phyloP scores from a whole-genome alignment of 106 monocot species.

The Vanilla planifolia region DNA sequence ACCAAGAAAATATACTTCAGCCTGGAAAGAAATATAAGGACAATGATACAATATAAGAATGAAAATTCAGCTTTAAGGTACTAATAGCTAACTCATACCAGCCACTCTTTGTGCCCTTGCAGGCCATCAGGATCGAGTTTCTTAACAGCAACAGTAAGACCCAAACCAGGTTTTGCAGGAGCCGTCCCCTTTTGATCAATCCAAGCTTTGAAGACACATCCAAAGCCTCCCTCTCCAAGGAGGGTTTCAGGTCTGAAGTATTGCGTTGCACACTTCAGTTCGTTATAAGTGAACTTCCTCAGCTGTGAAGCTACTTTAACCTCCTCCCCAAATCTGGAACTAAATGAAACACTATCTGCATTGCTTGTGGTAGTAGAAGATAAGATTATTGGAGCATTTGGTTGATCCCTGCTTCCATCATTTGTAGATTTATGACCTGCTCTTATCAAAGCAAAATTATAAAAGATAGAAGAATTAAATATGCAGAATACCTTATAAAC shows the following conservation, averaged over 20 bases:
- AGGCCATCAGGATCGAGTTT: constrained; percentile 39
- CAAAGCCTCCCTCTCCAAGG: constrained; percentile 44
- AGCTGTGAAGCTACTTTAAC: constrained; percentile 22
- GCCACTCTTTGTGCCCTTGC: constrained; percentile 49
- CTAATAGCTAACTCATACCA: constrained; percentile 14
- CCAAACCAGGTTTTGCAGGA: constrained; percentile 37
- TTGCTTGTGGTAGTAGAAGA: constrained; percentile 31
- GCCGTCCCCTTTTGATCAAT: constrained; percentile 43
- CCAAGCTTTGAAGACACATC: constrained; percentile 42
- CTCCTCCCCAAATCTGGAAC: constrained; percentile 25
- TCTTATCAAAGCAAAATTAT: background rate
- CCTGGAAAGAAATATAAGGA: constrained; percentile 15
- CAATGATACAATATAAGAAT: too few relatives aligned
- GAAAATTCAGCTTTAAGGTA: too few relatives aligned
- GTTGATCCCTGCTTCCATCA: constrained; percentile 20
- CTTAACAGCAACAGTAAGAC: constrained; percentile 42
- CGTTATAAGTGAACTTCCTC: constrained; percentile 29
- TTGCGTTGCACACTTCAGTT: constrained; percentile 32
- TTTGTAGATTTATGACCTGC: constrained; percentile 32
- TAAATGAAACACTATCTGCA: constrained; percentile 31
- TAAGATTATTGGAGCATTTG: constrained; percentile 16
- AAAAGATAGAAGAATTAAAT: too few relatives aligned
- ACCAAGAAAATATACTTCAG: constrained; percentile 46
- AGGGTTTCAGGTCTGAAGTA: constrained; percentile 39
- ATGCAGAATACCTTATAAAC: too few relatives aligned